Evolutionary conservation across 768 basidiomycete genomes (phyloP).

Genomic region (Podaxis rugospora): DNA sequence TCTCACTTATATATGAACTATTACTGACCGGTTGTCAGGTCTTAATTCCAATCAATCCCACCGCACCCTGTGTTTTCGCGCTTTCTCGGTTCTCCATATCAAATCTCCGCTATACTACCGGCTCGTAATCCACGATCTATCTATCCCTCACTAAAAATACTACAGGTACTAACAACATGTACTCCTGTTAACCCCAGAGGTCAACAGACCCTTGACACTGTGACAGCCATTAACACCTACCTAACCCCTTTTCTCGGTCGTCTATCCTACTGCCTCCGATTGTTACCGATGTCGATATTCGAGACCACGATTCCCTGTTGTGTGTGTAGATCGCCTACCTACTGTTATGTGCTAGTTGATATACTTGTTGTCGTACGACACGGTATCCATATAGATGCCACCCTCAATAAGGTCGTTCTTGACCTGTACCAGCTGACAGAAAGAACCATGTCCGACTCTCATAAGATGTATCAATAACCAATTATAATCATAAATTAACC

Average conservation of each 20-base stretch:
- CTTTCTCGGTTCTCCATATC: neutral
- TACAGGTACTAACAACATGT: slow-evolving; percentile 2
- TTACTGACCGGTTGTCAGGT: slow-evolving; percentile 74
- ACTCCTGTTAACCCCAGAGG: neutral
- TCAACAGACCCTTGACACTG: neutral
- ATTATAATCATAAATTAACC: neutral
- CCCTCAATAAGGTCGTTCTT: neutral
- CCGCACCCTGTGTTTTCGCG: slow-evolving; percentile 3
- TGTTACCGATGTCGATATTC: neutral
- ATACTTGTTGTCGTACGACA: neutral
- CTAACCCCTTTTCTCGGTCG: neutral
- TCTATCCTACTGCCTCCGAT: neutral
- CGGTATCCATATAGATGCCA: neutral
- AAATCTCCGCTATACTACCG: slow-evolving; percentile 1
- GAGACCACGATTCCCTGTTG: neutral
- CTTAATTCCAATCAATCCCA: slow-evolving; percentile 40
- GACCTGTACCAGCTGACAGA: neutral
- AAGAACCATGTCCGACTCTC: no score
- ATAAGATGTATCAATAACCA: neutral
- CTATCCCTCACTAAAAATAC: neutral
- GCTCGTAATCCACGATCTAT: slow-evolving; percentile 5
- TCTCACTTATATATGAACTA: slow-evolving; percentile 24
- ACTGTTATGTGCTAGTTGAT: neutral
- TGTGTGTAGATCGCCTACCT: neutral
- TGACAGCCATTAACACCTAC: neutral